These are phyloP conservation scores for Yamadazyma ubonensis DNA, from an alignment of 805 yeast species.

Conservation along the genomic window DNA sequence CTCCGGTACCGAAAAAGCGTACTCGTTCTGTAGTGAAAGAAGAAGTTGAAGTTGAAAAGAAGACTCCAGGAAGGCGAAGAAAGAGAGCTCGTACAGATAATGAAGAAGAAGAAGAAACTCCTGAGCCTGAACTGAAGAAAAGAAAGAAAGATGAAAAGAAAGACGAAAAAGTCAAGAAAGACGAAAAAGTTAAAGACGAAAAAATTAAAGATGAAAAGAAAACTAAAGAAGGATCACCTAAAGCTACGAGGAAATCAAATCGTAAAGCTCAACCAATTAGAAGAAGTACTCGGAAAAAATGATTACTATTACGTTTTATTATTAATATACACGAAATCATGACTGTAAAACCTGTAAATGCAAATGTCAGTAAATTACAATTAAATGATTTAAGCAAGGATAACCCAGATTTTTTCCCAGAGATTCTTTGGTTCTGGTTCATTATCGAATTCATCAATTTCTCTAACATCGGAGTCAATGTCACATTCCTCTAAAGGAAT, in stretches of 20 bases:
- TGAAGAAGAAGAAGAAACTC: conserved; percentile 6
- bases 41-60: conserved; percentile 7
- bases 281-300: conserved; percentile 20
- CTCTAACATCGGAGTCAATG: conserved; percentile 65
- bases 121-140: conserved; percentile 20
- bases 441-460: conserved; percentile 60
- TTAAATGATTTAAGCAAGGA: conserved; percentile 21
- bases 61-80: conserved; percentile 8
- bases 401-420: conserved; percentile 57
- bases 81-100: conserved; percentile 4
- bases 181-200: conserved; percentile 22
- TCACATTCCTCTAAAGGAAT: conserved; percentile 61
- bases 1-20: conserved; percentile 7
- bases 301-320: conserved; percentile 8
- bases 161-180: conserved; percentile 17
- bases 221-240: conserved; percentile 6
- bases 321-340: conserved; percentile 9
- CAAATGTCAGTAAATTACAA: neutral
- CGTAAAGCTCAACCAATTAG: conserved; percentile 16
- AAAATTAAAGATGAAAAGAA: conserved; percentile 10
- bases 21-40: conserved; percentile 8
- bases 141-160: conserved; percentile 24
- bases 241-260: conserved; percentile 8
- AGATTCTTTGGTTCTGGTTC: conserved; percentile 48
- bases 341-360: conserved; percentile 1